A percentile compares a stretch with the other conserved stretches of the same genome.
These are phyloP conservation scores for Lentinula sp. DNA, from an alignment of 768 basidiomycete genomes.

Conservation along the genomic window DNA sequence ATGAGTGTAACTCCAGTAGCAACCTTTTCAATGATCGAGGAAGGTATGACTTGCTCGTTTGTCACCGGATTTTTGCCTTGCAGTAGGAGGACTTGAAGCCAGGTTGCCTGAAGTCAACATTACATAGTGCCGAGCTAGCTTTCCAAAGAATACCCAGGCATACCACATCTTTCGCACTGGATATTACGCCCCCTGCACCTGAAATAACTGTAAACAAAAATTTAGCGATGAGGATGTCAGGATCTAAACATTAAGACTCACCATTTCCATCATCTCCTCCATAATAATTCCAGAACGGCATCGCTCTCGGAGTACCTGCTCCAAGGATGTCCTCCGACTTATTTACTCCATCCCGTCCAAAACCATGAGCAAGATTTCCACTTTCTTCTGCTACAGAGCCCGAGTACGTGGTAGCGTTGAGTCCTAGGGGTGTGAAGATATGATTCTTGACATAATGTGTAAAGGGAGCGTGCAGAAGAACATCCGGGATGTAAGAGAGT, in stretches of 20 bases:
- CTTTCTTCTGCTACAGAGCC: slow-evolving; percentile 17
- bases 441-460: slow-evolving; percentile 20
- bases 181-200: slow-evolving; percentile 24
- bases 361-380: slow-evolving; percentile 19
- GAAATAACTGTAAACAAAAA: slow-evolving; percentile 12
- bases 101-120: slow-evolving; percentile 15
- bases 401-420: slow-evolving; percentile 22
- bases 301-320: slow-evolving; percentile 13
- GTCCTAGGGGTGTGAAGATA: slow-evolving; percentile 20
- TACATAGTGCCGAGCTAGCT: too few relatives aligned
- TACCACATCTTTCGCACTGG: slow-evolving; percentile 21
- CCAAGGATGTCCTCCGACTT: slow-evolving; percentile 16
- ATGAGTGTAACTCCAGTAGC: slow-evolving; percentile 17
- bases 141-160: background rate
- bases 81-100: slow-evolving; percentile 21
- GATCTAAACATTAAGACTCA: slow-evolving; percentile 1
- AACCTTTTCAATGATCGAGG: slow-evolving; percentile 15
- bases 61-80: slow-evolving; percentile 18
- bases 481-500: slow-evolving; percentile 22
- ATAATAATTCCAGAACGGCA: slow-evolving; percentile 16
- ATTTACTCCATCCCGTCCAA: slow-evolving; percentile 15
- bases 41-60: slow-evolving; percentile 19
- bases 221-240: background rate
- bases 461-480: slow-evolving; percentile 11
- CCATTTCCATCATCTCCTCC: slow-evolving; percentile 18